These are phyloP conservation scores for Ogataea pini DNA, from an alignment of 805 yeast species.

Conservation along the genomic window DNA sequence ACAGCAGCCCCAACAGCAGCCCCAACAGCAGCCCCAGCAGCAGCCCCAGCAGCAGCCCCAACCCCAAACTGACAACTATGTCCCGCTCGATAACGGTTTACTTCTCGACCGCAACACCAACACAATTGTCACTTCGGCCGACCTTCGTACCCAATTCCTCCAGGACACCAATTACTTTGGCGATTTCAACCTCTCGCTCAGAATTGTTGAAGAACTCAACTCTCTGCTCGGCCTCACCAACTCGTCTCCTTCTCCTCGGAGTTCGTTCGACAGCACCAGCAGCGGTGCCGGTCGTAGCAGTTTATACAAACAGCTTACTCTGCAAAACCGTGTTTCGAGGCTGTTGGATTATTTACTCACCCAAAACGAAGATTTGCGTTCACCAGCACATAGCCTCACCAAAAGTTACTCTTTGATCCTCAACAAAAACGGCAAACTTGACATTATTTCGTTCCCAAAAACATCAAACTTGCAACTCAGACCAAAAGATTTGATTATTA, in stretches of 20 bases:
- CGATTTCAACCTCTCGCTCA: conserved; percentile 39
- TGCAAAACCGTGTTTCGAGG: conserved; percentile 29
- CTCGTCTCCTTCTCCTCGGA: conserved; percentile 22
- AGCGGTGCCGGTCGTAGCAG: conserved; percentile 2
- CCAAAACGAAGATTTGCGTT: conserved; percentile 46
- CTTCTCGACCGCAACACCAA: conserved; percentile 51
- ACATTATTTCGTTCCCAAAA: conserved; percentile 65
- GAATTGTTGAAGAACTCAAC: conserved; percentile 41
- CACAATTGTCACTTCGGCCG: conserved; percentile 57
- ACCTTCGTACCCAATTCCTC: conserved; percentile 49
- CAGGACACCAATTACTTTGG: conserved; percentile 59
- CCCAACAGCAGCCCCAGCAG: conserved; percentile 10
- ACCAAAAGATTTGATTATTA: conserved; percentile 67
- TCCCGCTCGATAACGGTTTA: conserved; percentile 62
- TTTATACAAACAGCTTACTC: conserved; percentile 10
- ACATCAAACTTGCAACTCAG: conserved; percentile 60
- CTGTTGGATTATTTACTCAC: conserved; percentile 42
- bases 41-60: conserved; percentile 10
- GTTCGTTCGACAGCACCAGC: conserved; percentile 15
- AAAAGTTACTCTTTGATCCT: conserved; percentile 39
- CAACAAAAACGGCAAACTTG: conserved; percentile 50
- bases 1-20: conserved; percentile 10
- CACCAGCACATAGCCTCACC: conserved; percentile 33
- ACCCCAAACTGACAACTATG: conserved; percentile 16
- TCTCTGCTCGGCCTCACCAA: conserved; percentile 23